Evolutionary conservation across 805 yeast species (phyloP), one percentile per base, ranked within the genome.

Genomic region (Lipomyces starkeyi): DNA sequence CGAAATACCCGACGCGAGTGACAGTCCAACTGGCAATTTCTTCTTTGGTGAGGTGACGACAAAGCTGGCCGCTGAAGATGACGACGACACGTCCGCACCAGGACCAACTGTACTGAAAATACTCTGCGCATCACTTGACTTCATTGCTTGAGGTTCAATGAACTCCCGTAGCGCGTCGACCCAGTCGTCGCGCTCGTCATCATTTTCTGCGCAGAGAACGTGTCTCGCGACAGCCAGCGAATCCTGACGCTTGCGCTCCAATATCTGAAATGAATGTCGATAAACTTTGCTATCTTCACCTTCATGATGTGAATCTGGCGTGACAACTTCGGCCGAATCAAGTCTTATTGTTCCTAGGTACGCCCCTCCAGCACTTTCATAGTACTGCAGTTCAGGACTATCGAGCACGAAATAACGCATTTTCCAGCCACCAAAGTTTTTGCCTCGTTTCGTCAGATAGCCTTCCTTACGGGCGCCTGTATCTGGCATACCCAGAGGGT

Each of bases 171-270:
- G 77, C 17, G 81, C 81, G 20, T 84, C 82, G 8, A 90, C 85
- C 95, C 96, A 91, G 9, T 80, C 80, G 73, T 89, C 93, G 65
- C 94, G 83, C 74, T 92, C 97, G 34, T 82, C 84, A 58, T 89
- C 89, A 8, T 89, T 87, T 76, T 93, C 97, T 1, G 95, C 89
- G 77, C 96, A 91, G 63, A 92, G 84, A 61, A 86, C 83, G 74
- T 89, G 91, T 71, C 71, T 80, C 63, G 35, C 53, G 14, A 43
- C 40, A n/a, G 62, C 37, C 8, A 40, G 54, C 11, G 67, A 49
- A 35, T 81, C 82, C 49, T 77, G 71, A 68, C 82, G 81, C 68
- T 81, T 80, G 43, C 78, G 80, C 72, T 83, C 86, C 69, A 74
- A 73, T 9, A 83, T 73, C 40, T 87, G 81, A 71, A 88, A 85